phyloP scores from a whole-genome alignment of 306 rosid genomes.

The Quercus bicolor region DNA sequence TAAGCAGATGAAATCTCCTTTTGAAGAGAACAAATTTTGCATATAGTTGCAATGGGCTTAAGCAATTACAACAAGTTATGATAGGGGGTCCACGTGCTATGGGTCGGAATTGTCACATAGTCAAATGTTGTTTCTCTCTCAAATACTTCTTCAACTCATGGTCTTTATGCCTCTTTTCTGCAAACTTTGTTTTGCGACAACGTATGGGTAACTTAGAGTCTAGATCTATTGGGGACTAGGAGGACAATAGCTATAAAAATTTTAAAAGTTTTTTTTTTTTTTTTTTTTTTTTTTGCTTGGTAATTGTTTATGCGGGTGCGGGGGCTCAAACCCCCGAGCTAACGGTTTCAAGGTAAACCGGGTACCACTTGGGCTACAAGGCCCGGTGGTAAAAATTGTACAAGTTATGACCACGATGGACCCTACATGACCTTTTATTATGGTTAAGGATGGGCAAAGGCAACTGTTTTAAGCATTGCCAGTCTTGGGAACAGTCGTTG shows the following conservation, averaged over 20 bases:
- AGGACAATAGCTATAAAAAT: constrained; percentile 34
- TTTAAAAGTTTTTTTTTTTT: no score
- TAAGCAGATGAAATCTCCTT: constrained; percentile 50
- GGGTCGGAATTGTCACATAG: constrained; percentile 61
- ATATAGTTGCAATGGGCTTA: constrained; percentile 52
- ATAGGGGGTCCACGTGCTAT: constrained; percentile 91
- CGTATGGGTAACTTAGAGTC: constrained; percentile 35
- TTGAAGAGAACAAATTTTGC: constrained; percentile 67
- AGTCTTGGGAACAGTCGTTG: constrained; percentile 26
- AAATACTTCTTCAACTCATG: constrained; percentile 34
- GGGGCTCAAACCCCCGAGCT: no score
- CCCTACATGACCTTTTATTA: constrained; percentile 25
- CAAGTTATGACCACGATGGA: constrained; percentile 34
- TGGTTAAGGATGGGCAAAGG: constrained; percentile 32
- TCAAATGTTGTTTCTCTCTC: constrained; percentile 41
- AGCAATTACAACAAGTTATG: constrained; percentile 67
- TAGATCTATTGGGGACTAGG: constrained; percentile 38
- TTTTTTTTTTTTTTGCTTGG: no score
- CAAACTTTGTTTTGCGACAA: constrained; percentile 37
- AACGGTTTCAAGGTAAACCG: no score
- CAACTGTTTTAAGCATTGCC: constrained; percentile 45
- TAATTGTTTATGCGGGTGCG: no score
- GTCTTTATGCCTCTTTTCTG: constrained; percentile 36
- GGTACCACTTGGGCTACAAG: no score
- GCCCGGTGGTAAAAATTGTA: constrained; percentile 33